Percentiles rank a stretch among this genome's conserved stretches.
phyloP scores from a whole-genome alignment of 1,139 yeast species.

The Blastobotrys niveus region DNA sequence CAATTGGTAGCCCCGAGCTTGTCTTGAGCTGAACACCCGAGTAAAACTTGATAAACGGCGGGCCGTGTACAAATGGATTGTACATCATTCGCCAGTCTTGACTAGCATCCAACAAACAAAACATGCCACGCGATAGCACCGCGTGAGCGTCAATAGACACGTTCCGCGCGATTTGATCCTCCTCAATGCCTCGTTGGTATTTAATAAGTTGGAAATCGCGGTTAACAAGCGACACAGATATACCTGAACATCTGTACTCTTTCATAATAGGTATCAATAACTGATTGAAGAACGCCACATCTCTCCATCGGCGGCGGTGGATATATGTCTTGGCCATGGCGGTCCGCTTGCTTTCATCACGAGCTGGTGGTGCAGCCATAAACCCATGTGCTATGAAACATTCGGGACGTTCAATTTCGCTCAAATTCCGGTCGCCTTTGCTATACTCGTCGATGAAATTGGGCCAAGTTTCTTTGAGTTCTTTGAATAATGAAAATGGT shows the following conservation, averaged over 20 bases:
- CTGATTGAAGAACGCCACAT: conserved; percentile 38
- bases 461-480: conserved; percentile 43
- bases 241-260: conserved; percentile 44
- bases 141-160: conserved; percentile 65
- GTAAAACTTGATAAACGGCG: conserved; percentile 55
- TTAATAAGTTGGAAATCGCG: conserved; percentile 45
- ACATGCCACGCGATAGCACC: conserved; percentile 49
- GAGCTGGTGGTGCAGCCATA: conserved; percentile 50
- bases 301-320: conserved; percentile 48
- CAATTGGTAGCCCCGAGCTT: conserved; percentile 43
- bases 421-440: conserved; percentile 50
- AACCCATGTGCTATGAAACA: conserved; percentile 46
- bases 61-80: conserved; percentile 59
- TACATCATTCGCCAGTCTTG: conserved; percentile 60
- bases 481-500: conserved; percentile 19
- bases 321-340: conserved; percentile 40
- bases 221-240: conserved; percentile 54
- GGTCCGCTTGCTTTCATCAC: conserved; percentile 25
- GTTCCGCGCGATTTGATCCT: conserved; percentile 41
- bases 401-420: conserved; percentile 51
- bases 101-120: conserved; percentile 53
- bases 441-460: conserved; percentile 61
- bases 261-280: conserved; percentile 34
- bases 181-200: conserved; percentile 39
- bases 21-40: conserved; percentile 53